A percentile compares a stretch with the other conserved stretches of the same genome.
These are phyloP conservation scores for Psilocybe mexicana DNA, from an alignment of 1,284 basidiomycete species.

Conservation along the genomic window DNA sequence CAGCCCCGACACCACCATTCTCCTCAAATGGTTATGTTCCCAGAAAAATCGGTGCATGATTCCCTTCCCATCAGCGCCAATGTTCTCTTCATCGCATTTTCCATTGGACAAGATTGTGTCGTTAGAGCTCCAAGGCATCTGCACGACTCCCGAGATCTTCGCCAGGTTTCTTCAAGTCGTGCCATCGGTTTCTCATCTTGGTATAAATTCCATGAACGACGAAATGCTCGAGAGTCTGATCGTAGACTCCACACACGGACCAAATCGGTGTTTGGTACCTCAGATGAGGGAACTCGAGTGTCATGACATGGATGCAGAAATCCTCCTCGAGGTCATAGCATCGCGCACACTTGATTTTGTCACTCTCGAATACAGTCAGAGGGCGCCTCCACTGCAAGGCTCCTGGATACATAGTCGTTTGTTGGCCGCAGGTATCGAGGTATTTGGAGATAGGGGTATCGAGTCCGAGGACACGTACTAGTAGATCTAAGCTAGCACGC, in stretches of 20 bases:
- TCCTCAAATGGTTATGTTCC: slow-evolving; percentile 29
- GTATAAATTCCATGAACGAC: slow-evolving; percentile 20
- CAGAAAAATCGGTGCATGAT: background rate
- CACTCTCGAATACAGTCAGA: slow-evolving; percentile 13
- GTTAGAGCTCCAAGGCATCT: slow-evolving; percentile 27
- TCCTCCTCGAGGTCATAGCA: slow-evolving; percentile 19
- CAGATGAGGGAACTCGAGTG: slow-evolving; percentile 24
- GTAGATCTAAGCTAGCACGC: background rate
- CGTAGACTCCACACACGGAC: slow-evolving; percentile 12
- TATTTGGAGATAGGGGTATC: background rate
- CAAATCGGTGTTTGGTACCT: slow-evolving; percentile 18
- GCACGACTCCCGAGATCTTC: slow-evolving; percentile 18
- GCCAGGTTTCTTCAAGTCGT: slow-evolving; percentile 25
- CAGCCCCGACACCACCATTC: slow-evolving; percentile 30
- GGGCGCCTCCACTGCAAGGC: background rate
- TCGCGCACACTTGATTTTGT: slow-evolving; percentile 4
- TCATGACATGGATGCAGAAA: slow-evolving; percentile 20
- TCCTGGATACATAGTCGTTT: slow-evolving; percentile 6
- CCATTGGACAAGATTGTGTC: slow-evolving; percentile 25
- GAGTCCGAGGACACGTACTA: background rate
- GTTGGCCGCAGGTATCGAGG: slow-evolving; percentile 11
- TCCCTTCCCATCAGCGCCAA: background rate
- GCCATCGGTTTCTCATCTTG: slow-evolving; percentile 21
- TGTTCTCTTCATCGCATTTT: slow-evolving; percentile 7
- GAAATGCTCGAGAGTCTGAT: slow-evolving; percentile 10